Conservation (phyloP, 2,329 filamentous ascomycete species). For the Hortaea sp. region DNA sequence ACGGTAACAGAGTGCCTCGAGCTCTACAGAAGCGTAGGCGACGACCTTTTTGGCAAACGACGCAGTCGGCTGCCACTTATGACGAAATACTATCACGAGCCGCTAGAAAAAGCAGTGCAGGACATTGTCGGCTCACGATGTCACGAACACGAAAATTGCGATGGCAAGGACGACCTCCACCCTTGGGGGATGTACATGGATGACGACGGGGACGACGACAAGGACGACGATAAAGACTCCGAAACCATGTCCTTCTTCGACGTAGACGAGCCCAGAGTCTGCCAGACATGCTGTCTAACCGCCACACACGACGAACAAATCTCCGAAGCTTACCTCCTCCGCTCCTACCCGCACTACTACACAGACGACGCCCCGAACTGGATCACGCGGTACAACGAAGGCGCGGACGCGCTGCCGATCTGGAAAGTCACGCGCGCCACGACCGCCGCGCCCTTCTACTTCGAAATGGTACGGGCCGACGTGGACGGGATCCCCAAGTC, state of each 20-base stretch:
- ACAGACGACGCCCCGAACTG: constrained; percentile 30
- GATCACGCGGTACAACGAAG: constrained; percentile 40
- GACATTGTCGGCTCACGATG: constrained; percentile 36
- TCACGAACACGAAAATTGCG: constrained; percentile 32
- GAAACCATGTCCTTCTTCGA: constrained; percentile 14
- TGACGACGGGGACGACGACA: constrained; percentile 7
- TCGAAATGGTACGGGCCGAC: constrained; percentile 38
- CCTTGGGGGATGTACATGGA: constrained; percentile 28
- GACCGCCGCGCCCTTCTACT: constrained; percentile 43
- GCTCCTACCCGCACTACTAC: constrained; percentile 40
- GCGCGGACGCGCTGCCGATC: constrained; percentile 36
- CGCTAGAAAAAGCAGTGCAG: constrained; percentile 37
- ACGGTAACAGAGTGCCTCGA: constrained; percentile 38
- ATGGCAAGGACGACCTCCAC: constrained; percentile 34
- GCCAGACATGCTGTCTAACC: constrained; percentile 36
- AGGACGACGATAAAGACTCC: background rate
- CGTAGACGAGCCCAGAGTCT: constrained; percentile 23
- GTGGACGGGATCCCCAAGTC: constrained; percentile 29
- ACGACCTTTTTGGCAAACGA: constrained; percentile 38
- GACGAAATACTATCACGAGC: constrained; percentile 41
- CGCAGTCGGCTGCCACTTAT: constrained; percentile 35
- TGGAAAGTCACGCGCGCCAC: constrained; percentile 45
- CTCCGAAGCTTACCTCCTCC: constrained; percentile 39
- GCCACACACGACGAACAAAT: constrained; percentile 39
- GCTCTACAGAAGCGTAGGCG: constrained; percentile 37